Evolutionary conservation across 1,284 basidiomycete species (phyloP), one percentile per base, ranked within the genome.

Genomic region (Austroboletus sp.): DNA sequence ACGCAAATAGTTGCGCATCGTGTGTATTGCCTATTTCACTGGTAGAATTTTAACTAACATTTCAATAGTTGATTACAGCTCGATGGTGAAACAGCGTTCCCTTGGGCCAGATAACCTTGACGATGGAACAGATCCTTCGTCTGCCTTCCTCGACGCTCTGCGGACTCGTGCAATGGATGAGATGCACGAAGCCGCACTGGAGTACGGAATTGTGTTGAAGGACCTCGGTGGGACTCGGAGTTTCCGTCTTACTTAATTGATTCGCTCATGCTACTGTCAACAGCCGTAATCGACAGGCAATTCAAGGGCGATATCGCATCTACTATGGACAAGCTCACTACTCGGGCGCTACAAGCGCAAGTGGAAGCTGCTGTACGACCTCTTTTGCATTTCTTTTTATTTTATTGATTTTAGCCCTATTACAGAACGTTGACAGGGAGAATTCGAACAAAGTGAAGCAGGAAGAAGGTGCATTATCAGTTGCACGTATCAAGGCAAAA

Each of bases 391-490:
- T 36, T 29, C 27, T 33, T 10, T 10, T 3, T 25, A 3, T 12
- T 15, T 40, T 4, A 2, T 37, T 21, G 15, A 26, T 16, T 23
- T 41, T 13, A 50, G 9, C 19, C 15, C 7, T 27, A 21, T 37
- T 31, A 8, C 48, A 83, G 78, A 88, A 89, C 53, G 85, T 88
- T 42, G 86, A 89, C 63, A 66, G 85, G 46, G 86, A 89, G 64
- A 89, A 89, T 59, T 83, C 80, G 67, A 89, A 89, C 68, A 83
- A 83, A 62, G 81, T 87, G 55, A 88, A 87, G 65, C 81, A 85
- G 56, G 84, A 89, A 59, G 79, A 89, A 63, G 85, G 85, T 57
- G 72, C 81, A 12, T 73, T 88, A 32, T 69, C 80, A 5, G 86
- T 89, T 12, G 78, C 85, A 23, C 78, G 76, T 40, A 85, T 89